Base-by-base conservation (phyloP, 2,329 filamentous ascomycete species). In the Ascochyta fabae region DNA sequence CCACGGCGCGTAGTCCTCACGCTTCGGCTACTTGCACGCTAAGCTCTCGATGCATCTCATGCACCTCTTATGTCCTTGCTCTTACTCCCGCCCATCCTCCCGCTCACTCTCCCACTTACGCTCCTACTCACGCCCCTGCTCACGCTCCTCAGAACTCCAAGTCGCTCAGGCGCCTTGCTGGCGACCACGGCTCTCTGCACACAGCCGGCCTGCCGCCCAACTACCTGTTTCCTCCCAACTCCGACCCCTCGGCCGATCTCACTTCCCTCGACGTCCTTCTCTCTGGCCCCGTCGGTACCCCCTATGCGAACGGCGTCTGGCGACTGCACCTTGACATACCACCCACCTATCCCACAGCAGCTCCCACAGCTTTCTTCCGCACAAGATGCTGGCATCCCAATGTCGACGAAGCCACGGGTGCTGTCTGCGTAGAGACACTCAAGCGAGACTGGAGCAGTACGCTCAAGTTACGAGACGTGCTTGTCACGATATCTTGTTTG, bases 381-480 rank as follows among this genome's bases (percentile, higher is more conserved):
- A 88, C 85, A 3, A 78, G 81, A 6, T 83, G 88, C 60, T 88
- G 84, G 80, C 86, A 88, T 62, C 86, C 86, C 0, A 88, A 88
- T 64, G 83, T 88, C 45, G 85, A 88, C 59, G 83, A 86, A 48
- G 75, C 78, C n/a, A 84, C 82, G 0, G 86, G 86, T 5, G 82
- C 81, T 0, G 84, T 88, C 3, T 88, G 86, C 58, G 83, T 88
- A 3, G 86, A 88, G 73, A 88, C 86, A 2, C 67, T 88, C 40
- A 88, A 88, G 74, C 78, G 84, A 42, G 86, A 87, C 63, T 88
- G 86, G 86, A 80, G 83, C 53, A 75, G 79, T 13, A 81, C 77
- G 26, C 71, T 88, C 59, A 87, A 83, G 24, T 67, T 88, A 45
- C 75, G 83, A 42, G 84, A 88, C 74, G 84, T 88, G 3, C 72